Evolutionary conservation across 805 yeast genomes (phyloP), one percentile per base, ranked within the genome.

Genomic region (Nakazawaea holstii): DNA sequence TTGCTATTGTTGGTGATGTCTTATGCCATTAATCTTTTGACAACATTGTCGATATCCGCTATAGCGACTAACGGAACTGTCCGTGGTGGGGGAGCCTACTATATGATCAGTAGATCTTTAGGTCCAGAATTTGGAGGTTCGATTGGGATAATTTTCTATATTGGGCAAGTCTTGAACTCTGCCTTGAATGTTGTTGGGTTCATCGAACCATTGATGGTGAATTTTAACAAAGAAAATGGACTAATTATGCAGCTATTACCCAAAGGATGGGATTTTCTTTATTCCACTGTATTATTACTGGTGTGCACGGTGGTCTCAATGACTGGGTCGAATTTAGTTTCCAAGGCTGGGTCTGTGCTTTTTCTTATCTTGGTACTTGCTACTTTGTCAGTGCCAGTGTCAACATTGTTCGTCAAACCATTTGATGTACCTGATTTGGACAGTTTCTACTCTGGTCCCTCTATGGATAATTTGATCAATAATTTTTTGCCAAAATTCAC

Each of bases 101-200:
- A 90, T 59, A 94, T 94, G 97, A 89, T 94, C 50, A 86, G 96
- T 31, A 74, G 99, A 55, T 84, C 96, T 31, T 69, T 94, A 51
- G 99, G 99, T 0, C 97, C 97, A 3, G 99, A 94, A 62, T 94
- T 94, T 66, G 99, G 99, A 27, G 99, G 99, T 3, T 86, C 97
- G 4, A 92, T 94, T 53, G 99, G 99, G 1, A 73, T 94, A 28
- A 92, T 94, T 24, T 94, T 94, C 63, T 95, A 85, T 59, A 73
- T 94, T 45, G 99, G 99, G 0, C 99, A 94, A 67, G 90, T 91
- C 8, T 71, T 94, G 49, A 94, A 94, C 62, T 76, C 90, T 41
- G 90, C 97, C 37, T 76, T 94, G 74, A 94, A 94, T 63, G 96
- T 94, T 38, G 96, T 91, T 2, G 99, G 99, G 67, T 80, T 94